Evolutionary conservation across 495 filamentous ascomycete species (phyloP).

Genomic region (Antarctomyces pellizariae): DNA sequence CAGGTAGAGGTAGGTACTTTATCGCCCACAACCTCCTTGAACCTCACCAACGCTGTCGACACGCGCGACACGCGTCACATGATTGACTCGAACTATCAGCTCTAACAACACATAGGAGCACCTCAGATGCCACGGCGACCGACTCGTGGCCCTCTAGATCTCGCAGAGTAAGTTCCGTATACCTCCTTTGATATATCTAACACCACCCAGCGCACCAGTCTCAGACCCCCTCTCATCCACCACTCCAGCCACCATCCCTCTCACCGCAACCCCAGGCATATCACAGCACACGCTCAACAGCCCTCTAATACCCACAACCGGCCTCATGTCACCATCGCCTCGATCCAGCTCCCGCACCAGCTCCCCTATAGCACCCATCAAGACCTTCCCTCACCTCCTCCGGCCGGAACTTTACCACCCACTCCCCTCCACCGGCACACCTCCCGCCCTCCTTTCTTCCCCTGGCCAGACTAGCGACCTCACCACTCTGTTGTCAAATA

Average conservation of each 20-base stretch:
- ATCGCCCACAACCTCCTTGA: background rate
- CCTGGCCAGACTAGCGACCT: conserved; percentile 26
- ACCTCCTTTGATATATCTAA: conserved; percentile 3
- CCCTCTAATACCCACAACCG: conserved; percentile 7
- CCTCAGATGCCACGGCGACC: conserved; percentile 13
- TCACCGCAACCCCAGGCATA: conserved; percentile 3
- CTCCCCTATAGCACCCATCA: conserved; percentile 12
- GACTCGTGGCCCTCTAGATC: conserved; percentile 33
- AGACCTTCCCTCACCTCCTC: conserved; percentile 62
- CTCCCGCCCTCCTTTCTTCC: conserved; percentile 32
- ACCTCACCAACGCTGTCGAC: background rate
- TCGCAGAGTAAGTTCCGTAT: conserved; percentile 22
- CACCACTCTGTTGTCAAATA: conserved; percentile 25
- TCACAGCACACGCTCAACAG: conserved; percentile 8
- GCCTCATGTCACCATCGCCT: conserved; percentile 4
- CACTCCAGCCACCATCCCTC: conserved; percentile 6
- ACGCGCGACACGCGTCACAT: background rate
- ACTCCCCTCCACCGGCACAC: conserved; percentile 39
- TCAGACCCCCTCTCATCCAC: conserved; percentile 5
- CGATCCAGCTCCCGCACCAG: conserved; percentile 10
- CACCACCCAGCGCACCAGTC: conserved; percentile 10
- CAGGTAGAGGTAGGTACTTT: conserved; percentile 7
- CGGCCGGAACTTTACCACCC: conserved; percentile 62
- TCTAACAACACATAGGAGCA: too few species aligned
- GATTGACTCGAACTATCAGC: background rate